Base-by-base conservation (phyloP, 1,139 yeast species). In the Saccharomyces hybrid region DNA sequence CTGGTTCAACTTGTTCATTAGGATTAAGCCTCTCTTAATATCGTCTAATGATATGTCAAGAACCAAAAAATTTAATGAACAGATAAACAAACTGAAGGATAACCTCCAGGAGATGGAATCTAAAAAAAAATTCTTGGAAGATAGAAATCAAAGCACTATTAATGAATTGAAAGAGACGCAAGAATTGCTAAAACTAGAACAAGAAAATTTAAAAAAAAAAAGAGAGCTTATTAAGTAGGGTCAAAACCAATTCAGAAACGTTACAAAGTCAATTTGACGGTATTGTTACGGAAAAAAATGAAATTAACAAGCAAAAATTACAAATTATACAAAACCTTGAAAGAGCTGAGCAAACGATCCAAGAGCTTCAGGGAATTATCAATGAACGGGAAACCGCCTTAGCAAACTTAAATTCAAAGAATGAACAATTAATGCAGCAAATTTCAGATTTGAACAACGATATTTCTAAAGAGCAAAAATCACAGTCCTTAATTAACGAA, bases 1-100 rank as follows among this genome's bases (percentile, higher is more conserved):
- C 8, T 93, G 99, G 99, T 86, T 88, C 74, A 81, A 78, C 53
- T 75, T 93, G 51, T 84, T 84, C 59, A 76, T 83, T 34, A 80
- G 82, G 55, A 75, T 93, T 62, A 87, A 87, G 61, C 98, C 99
- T 0, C 71, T 91, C 51, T 72, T 90, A 26, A 84, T 82, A 56
- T 88, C 87, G 8, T 79, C 89, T 0, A 73, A 76, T 34, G 84
- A 82, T 60, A 80, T 83, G 0, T 73, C 79, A 53, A 84, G 79
- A 61, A 74, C 79, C 11, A 81, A 79, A 59, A 73, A 71, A 57
- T 77, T 83, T 62, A 83, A 82, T 56, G 83, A 84, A 14, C 82
- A 83, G 58, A 74, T 88, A 53, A 79, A 77, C 56, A 74, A 74
- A 49, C 73, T 88, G 41, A 88, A 82, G 58, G 56, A 61, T 5